A percentile compares a stretch with the other conserved stretches of the same genome.
Conservation (phyloP, 1,139 yeast species). For the Pichia sp. region DNA sequence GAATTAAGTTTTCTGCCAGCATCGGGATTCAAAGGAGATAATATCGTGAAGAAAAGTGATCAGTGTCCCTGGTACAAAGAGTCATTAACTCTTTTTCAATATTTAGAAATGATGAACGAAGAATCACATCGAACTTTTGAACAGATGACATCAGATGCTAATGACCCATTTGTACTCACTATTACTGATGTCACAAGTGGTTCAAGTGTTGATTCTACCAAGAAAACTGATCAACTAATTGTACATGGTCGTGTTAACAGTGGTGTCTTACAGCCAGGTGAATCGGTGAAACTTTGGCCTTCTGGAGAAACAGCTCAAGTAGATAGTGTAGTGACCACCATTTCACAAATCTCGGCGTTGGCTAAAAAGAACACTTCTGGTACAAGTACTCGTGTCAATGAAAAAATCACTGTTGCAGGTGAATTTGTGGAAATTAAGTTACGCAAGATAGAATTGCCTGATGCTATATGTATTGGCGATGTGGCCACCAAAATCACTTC, state of each 20-base stretch:
- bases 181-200: slow-evolving; percentile 42
- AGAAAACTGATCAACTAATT: slow-evolving; percentile 39
- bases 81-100: slow-evolving; percentile 57
- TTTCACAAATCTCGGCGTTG: slow-evolving; percentile 17
- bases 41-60: slow-evolving; percentile 52
- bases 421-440: slow-evolving; percentile 63
- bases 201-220: slow-evolving; percentile 25
- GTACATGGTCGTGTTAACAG: slow-evolving; percentile 70
- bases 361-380: slow-evolving; percentile 14
- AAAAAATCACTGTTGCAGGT: slow-evolving; percentile 57
- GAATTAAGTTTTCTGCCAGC: slow-evolving; percentile 73
- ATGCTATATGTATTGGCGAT: slow-evolving; percentile 70
- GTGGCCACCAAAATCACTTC: slow-evolving; percentile 40
- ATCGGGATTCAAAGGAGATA: slow-evolving; percentile 80
- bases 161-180: slow-evolving; percentile 42
- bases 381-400: slow-evolving; percentile 29
- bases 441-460: slow-evolving; percentile 39
- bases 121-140: slow-evolving; percentile 6
- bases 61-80: slow-evolving; percentile 31
- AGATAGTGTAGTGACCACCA: slow-evolving; percentile 34
- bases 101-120: slow-evolving; percentile 40
- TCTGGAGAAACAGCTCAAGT: slow-evolving; percentile 42
- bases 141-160: slow-evolving; percentile 7
- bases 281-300: slow-evolving; percentile 62
- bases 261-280: slow-evolving; percentile 77